Conservation (phyloP, 2,329 filamentous ascomycete genomes). For the Colletotrichum neosansevieriae region DNA sequence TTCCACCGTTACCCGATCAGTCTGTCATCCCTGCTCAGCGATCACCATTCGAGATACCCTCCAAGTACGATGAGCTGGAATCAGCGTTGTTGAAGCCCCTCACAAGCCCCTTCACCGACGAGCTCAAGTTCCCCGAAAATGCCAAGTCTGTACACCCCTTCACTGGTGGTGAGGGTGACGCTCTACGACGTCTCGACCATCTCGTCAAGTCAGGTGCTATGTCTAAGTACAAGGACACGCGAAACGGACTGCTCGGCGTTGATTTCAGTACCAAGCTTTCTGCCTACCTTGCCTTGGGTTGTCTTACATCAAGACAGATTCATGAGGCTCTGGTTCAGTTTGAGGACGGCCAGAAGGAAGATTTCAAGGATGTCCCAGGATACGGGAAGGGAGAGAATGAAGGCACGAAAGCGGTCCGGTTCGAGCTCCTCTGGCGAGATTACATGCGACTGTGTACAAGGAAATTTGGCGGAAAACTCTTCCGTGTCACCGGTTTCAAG, state of each 20-base stretch:
- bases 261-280: slow-evolving; percentile 84
- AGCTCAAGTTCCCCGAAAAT: slow-evolving; percentile 64
- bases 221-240: slow-evolving; percentile 74
- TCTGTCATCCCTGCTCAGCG: slow-evolving; percentile 67
- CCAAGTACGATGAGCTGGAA: slow-evolving; percentile 64
- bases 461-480: slow-evolving; percentile 76
- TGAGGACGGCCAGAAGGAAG: slow-evolving; percentile 70
- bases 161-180: slow-evolving; percentile 73
- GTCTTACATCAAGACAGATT: slow-evolving; percentile 78
- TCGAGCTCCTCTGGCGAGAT: slow-evolving; percentile 83
- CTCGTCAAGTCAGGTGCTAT: slow-evolving; percentile 72
- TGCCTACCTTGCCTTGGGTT: slow-evolving; percentile 78
- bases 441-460: slow-evolving; percentile 82
- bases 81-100: slow-evolving; percentile 70
- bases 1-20: slow-evolving; percentile 69
- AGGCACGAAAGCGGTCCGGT: slow-evolving; percentile 76
- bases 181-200: slow-evolving; percentile 68
- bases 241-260: slow-evolving; percentile 77
- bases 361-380: slow-evolving; percentile 59
- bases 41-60: slow-evolving; percentile 73
- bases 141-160: slow-evolving; percentile 74
- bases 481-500: slow-evolving; percentile 73
- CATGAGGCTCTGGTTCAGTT: slow-evolving; percentile 76
- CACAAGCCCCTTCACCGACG: slow-evolving; percentile 60
- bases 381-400: slow-evolving; percentile 79